These are phyloP conservation scores for Mycena olivaceomarginata DNA, from an alignment of 768 basidiomycete genomes.

Conservation along the genomic window DNA sequence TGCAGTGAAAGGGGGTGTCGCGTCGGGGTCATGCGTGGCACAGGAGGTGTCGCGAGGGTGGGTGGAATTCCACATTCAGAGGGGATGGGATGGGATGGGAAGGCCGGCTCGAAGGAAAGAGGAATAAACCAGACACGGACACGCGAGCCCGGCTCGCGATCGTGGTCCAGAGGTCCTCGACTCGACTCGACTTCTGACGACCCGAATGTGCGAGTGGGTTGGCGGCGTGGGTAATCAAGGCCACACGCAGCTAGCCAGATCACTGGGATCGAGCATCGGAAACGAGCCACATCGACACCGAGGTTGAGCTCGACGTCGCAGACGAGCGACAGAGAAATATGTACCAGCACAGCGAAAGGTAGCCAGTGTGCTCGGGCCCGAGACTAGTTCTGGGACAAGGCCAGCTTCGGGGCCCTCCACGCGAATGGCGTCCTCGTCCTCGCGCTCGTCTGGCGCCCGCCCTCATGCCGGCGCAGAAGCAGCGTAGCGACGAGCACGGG, in stretches of 20 bases:
- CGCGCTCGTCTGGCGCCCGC: neutral
- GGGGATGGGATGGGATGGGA: no score
- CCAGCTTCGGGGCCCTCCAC: neutral
- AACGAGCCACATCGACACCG: neutral
- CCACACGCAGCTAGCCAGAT: neutral
- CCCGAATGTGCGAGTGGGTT: neutral
- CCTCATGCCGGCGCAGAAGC: slow-evolving; percentile 29
- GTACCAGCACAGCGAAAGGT: neutral
- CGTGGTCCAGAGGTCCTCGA: neutral
- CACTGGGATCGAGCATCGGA: no score
- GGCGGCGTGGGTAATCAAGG: neutral
- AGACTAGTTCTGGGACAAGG: neutral
- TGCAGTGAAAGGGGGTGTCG: no score
- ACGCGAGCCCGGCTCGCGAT: no score
- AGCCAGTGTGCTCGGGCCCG: neutral
- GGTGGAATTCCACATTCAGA: no score
- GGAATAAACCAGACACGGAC: no score
- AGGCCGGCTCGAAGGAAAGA: no score
- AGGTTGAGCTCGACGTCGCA: neutral
- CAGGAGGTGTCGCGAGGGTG: no score
- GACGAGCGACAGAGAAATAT: neutral
- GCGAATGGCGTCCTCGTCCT: neutral
- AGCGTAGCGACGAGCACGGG: slow-evolving; percentile 32
- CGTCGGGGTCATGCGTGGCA: no score
- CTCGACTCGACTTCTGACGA: neutral